Evolutionary conservation across 2,329 filamentous ascomycete genomes (phyloP).

Genomic region (Aspergillus candidus): DNA sequence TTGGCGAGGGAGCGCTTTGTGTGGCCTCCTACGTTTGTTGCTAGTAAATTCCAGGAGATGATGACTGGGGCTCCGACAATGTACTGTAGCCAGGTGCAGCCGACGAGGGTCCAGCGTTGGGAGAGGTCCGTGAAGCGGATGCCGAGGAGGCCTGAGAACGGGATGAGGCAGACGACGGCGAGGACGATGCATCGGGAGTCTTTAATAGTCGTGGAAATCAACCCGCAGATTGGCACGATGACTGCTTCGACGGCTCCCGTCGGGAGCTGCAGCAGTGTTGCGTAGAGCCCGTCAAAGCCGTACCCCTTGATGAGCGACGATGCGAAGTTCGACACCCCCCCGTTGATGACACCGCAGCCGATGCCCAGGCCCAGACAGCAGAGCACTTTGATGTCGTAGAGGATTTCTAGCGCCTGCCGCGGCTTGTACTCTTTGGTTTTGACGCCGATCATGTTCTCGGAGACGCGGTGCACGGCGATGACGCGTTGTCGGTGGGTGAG

Average conservation of each 20-base stretch:
- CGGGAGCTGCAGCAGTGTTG: conserved; percentile 31
- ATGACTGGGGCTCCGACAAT: conserved; percentile 47
- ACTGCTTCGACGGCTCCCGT: conserved; percentile 30
- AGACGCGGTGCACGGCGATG: conserved; percentile 37
- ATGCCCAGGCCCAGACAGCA: conserved; percentile 39
- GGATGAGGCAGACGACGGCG: conserved; percentile 23
- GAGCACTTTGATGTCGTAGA: conserved; percentile 35
- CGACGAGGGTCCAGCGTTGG: conserved; percentile 46
- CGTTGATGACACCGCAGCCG: conserved; percentile 44
- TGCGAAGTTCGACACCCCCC: conserved; percentile 46
- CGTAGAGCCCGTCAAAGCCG: conserved; percentile 26
- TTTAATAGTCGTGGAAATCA: conserved; percentile 40
- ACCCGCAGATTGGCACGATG: conserved; percentile 33
- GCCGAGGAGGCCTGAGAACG: conserved; percentile 45
- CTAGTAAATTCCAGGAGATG: conserved; percentile 48
- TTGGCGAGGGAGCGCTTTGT: conserved; percentile 48
- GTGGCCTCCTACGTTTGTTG: conserved; percentile 45
- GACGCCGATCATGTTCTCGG: conserved; percentile 39
- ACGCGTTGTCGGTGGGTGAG: conserved; percentile 35
- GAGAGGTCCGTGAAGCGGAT: conserved; percentile 44
- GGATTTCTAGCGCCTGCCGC: conserved; percentile 34
- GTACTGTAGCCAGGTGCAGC: conserved; percentile 50
- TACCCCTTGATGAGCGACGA: conserved; percentile 44
- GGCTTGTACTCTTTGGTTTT: conserved; percentile 33
- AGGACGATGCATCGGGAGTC: conserved; percentile 34